Evolutionary conservation across 345 rosid species (phyloP).

Genomic region (Aquilaria malaccensis): DNA sequence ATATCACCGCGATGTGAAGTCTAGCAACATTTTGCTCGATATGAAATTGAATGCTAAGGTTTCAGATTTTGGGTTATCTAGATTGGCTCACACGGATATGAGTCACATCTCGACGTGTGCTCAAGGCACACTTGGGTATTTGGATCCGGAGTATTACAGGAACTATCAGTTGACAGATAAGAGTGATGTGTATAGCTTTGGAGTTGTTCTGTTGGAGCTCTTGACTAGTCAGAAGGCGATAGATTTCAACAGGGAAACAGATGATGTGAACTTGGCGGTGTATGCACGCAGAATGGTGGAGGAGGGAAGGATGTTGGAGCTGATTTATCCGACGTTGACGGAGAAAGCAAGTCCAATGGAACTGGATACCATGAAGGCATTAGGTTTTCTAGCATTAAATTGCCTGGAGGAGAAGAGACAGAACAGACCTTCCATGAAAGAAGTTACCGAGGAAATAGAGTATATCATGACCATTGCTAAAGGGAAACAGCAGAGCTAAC

Average conservation of each 20-base stretch:
- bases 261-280: slow-evolving; percentile 48
- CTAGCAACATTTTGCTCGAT: slow-evolving; percentile 53
- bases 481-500: no score
- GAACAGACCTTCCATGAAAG: slow-evolving; percentile 61
- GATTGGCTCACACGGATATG: slow-evolving; percentile 31
- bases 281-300: slow-evolving; percentile 31
- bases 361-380: slow-evolving; percentile 46
- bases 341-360: slow-evolving; percentile 23
- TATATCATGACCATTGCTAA: slow-evolving; percentile 26
- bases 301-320: slow-evolving; percentile 34
- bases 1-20: slow-evolving; percentile 50
- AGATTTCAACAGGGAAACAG: slow-evolving; percentile 44
- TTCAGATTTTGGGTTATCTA: slow-evolving; percentile 50
- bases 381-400: slow-evolving; percentile 31
- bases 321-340: slow-evolving; percentile 32
- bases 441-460: slow-evolving; percentile 46
- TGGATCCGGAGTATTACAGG: slow-evolving; percentile 56
- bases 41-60: slow-evolving; percentile 44
- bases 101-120: slow-evolving; percentile 52
- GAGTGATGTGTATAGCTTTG: slow-evolving; percentile 58
- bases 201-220: slow-evolving; percentile 53
- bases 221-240: slow-evolving; percentile 43
- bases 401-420: slow-evolving; percentile 60
- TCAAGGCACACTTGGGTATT: slow-evolving; percentile 58
- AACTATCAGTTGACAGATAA: slow-evolving; percentile 51